Conservation (phyloP, 1,284 basidiomycete species). For the Rhizoctonia solani region DNA sequence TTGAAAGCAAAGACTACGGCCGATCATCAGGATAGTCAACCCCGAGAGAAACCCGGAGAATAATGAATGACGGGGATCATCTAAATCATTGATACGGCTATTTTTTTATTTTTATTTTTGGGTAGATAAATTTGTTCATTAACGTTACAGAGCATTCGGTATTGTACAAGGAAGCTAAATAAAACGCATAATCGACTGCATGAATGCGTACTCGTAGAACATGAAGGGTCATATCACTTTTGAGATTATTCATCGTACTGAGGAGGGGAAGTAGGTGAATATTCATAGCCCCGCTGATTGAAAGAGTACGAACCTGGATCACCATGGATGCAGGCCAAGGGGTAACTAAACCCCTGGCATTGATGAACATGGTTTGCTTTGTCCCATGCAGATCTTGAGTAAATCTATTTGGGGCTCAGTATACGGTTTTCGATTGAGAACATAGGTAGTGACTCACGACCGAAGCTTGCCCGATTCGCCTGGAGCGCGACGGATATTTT, state of each 20-base stretch:
- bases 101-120: too few relatives aligned
- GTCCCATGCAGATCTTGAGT: conserved; percentile 40
- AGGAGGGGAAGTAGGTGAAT: neutral
- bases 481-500: conserved; percentile 52
- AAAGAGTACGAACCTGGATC: conserved; percentile 42
- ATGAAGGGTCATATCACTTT: too few relatives aligned
- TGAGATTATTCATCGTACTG: conserved; percentile 21
- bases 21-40: neutral
- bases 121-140: too few relatives aligned
- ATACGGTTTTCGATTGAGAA: neutral
- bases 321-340: conserved; percentile 45
- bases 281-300: neutral
- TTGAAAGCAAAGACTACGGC: too few relatives aligned
- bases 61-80: too few relatives aligned
- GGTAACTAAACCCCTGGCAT: conserved; percentile 41
- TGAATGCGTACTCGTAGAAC: neutral
- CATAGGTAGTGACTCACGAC: conserved; percentile 40
- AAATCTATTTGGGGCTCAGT: neutral
- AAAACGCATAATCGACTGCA: neutral
- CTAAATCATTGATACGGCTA: too few relatives aligned
- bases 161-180: neutral
- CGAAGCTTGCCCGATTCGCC: conserved; percentile 54
- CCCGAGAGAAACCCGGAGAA: neutral
- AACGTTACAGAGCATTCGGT: neutral
- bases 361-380: conserved; percentile 41